Base-by-base conservation (phyloP, 495 filamentous ascomycete genomes). In the Zalerion maritima region DNA sequence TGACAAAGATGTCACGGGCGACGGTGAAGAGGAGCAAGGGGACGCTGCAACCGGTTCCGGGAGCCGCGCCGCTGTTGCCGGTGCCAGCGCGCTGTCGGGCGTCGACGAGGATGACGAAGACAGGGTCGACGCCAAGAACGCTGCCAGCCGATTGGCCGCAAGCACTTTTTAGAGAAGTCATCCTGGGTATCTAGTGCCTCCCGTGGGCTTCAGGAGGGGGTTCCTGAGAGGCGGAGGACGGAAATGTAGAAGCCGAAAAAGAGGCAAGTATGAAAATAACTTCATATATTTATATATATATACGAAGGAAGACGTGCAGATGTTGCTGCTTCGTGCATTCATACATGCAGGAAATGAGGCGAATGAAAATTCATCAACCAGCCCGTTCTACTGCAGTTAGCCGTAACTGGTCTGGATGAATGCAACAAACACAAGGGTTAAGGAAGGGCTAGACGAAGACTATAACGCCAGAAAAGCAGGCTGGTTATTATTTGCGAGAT, bases 81-180 rank as follows among this genome's bases (percentile, higher is more conserved):
- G 69, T 41, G 64, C 73, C 14, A 48, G 52, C 19, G 58, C 60
- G 14, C 36, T 75, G 35, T 57, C 62, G 28, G 71, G 73, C 8
- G 57, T 79, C 24, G 85, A 87, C 50, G 87, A 94, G 42, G 82
- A 84, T 34, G 89, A 97, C 49, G 82, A 87, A 37, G 91, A 96
- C 49, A 67, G 85, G 34, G 73, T 96, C 29, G 89, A 99, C 63
- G 89, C 89, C 12, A 71, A 78, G 50, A 94, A 94, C 57, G 89
- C 89, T 18, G 89, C 89, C 14, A 91, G 79, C 52, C 72, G 89
- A 43, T 62, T 99, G 55, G 89, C 89, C 18, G 77, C 82, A 27
- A 93, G 83, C 58, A 93, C 86, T 11, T 97, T 94, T 52, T 94
- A n/a, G 35, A 56, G 34, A 25, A 20, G 7, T 24, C 4, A 2